A percentile compares a stretch with the other conserved stretches of the same genome.
These are phyloP conservation scores for Metschnikowia gelsemii DNA, from an alignment of 805 yeast genomes.

Conservation along the genomic window DNA sequence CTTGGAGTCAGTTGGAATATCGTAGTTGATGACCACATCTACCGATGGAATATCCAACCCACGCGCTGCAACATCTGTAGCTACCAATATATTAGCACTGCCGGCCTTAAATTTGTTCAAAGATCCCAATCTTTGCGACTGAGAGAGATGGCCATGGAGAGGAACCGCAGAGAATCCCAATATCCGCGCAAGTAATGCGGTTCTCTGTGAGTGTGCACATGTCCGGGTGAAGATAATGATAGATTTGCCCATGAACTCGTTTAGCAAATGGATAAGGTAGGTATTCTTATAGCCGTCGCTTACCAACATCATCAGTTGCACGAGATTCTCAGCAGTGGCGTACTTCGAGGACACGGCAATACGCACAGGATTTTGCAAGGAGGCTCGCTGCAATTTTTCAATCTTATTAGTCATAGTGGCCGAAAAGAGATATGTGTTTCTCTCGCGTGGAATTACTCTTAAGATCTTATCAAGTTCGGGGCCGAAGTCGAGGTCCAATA, in stretches of 20 bases:
- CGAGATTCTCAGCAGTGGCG: constrained; percentile 90
- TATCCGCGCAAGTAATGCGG: constrained; percentile 75
- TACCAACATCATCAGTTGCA: constrained; percentile 84
- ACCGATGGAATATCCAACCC: constrained; percentile 83
- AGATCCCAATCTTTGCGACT: constrained; percentile 80
- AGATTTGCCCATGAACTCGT: constrained; percentile 82
- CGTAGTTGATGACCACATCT: constrained; percentile 74
- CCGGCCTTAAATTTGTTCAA: constrained; percentile 77
- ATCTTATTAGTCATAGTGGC: constrained; percentile 98
- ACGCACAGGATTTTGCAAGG: constrained; percentile 82
- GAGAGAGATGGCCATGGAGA: constrained; percentile 87
- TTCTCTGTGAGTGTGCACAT: constrained; percentile 90
- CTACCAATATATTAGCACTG: constrained; percentile 64
- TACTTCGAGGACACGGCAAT: constrained; percentile 87
- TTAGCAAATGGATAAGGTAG: constrained; percentile 73
- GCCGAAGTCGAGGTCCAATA: constrained; percentile 94
- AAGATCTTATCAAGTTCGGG: constrained; percentile 88
- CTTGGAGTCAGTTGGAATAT: constrained; percentile 80
- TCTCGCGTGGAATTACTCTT: constrained; percentile 76
- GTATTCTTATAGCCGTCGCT: constrained; percentile 94
- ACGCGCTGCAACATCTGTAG: constrained; percentile 88
- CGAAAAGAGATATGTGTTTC: constrained; percentile 83
- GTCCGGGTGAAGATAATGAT: constrained; percentile 90
- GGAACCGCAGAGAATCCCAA: constrained; percentile 90
- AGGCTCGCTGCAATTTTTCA: constrained; percentile 92